These are phyloP conservation scores for Tuber calosporum DNA, from an alignment of 495 filamentous ascomycete genomes.

Conservation along the genomic window DNA sequence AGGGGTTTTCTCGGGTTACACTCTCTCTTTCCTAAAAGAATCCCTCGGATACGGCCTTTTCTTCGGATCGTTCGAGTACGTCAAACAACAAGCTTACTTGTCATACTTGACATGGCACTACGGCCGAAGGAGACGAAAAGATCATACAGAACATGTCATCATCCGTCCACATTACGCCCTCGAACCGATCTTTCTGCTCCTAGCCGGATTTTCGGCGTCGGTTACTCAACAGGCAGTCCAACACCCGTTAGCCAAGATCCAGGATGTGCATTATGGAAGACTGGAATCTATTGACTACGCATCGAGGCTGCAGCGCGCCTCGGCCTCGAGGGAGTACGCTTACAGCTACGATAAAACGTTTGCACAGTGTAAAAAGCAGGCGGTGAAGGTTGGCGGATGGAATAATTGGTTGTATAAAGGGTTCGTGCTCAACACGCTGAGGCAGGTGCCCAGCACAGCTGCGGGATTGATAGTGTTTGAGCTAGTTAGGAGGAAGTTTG, in stretches of 20 bases:
- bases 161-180: slow-evolving; percentile 80
- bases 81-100: slow-evolving; percentile 82
- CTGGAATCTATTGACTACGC: slow-evolving; percentile 67
- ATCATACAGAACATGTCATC: slow-evolving; percentile 38
- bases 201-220: slow-evolving; percentile 69
- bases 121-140: slow-evolving; percentile 44
- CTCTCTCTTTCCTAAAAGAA: slow-evolving; percentile 71
- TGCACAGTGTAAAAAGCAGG: slow-evolving; percentile 59
- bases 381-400: slow-evolving; percentile 57
- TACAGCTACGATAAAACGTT: slow-evolving; percentile 70
- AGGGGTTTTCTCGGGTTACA: slow-evolving; percentile 77
- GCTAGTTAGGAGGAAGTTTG: slow-evolving; percentile 70
- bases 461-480: slow-evolving; percentile 88
- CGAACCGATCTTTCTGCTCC: slow-evolving; percentile 71
- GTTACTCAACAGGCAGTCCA: slow-evolving; percentile 70
- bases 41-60: slow-evolving; percentile 74
- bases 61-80: slow-evolving; percentile 77
- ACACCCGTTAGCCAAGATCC: slow-evolving; percentile 67
- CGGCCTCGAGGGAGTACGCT: slow-evolving; percentile 55
- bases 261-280: slow-evolving; percentile 69
- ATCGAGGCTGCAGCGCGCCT: slow-evolving; percentile 45
- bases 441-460: slow-evolving; percentile 80
- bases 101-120: slow-evolving; percentile 72
- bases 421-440: slow-evolving; percentile 65
- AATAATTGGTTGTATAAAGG: slow-evolving; percentile 66